Percentiles rank a stretch among this genome's conserved stretches.
Evolutionary conservation across 176 grass and related monocot species (phyloP).

Genomic region (Aegilops umbellulata): DNA sequence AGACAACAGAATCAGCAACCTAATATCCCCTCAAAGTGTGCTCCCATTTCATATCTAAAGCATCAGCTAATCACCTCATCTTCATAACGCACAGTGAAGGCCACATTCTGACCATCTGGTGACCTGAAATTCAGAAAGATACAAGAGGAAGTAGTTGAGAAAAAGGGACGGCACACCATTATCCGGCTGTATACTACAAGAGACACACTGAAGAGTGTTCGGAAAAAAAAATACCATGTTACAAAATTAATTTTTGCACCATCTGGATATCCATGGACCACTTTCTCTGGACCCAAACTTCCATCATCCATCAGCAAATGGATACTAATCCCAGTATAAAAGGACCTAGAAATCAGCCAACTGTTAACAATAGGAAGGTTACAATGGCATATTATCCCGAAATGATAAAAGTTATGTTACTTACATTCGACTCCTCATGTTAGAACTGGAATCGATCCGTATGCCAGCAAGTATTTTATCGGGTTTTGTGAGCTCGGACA

Average conservation of each 20-base stretch:
- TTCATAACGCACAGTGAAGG: constrained; percentile 61
- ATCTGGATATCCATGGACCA: constrained; percentile 60
- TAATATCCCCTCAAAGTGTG: not conserved
- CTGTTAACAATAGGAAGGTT: not conserved
- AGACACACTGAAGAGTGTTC: not conserved
- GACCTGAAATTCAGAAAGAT: constrained; percentile 51
- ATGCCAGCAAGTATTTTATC: constrained; percentile 79
- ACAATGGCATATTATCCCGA: not conserved
- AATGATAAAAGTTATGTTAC: constrained; percentile 15
- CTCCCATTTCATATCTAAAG: constrained; percentile 15
- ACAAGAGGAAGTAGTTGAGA: not conserved
- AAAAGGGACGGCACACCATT: not conserved
- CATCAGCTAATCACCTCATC: constrained; percentile 57
- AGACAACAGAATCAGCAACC: constrained; percentile 18
- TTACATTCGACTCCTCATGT: constrained; percentile 72
- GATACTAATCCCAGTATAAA: constrained; percentile 70
- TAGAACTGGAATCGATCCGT: constrained; percentile 65
- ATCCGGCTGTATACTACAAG: not conserved
- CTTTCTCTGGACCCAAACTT: constrained; percentile 59
- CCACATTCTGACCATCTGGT: constrained; percentile 61
- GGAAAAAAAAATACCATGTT: constrained; percentile 48
- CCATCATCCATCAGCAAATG: constrained; percentile 72
- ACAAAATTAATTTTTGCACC: constrained; percentile 87
- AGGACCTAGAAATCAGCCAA: constrained; percentile 47
- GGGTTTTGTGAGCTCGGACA: constrained; percentile 65